Evolutionary conservation across 2,329 filamentous ascomycete species (phyloP), one percentile per base, ranked within the genome.

Genomic region (Colletotrichum camelliae): DNA sequence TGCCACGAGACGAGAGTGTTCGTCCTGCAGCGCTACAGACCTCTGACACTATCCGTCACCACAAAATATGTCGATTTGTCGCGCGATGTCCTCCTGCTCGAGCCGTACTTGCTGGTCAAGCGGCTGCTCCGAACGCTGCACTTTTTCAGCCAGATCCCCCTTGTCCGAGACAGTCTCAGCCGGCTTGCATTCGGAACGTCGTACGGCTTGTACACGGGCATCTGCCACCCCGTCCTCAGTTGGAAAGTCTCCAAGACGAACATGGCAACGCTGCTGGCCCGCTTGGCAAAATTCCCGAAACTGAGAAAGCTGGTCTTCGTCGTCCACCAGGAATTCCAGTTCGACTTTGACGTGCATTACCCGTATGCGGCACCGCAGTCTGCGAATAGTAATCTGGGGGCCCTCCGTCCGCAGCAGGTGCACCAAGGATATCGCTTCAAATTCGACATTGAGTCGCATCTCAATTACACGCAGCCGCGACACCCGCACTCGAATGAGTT

Each of bases 251-350:
- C 85, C 66, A 85, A 85, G 78, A 85, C 82, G 62, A 88, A 86
- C 79, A 86, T 87, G 83, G 80, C 80, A 21, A 85, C 85, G 75
- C 82, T 89, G 73, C 81, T 89, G 27, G 80, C 83, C 7, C 83
- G 83, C 24, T 80, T 88, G 18, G 83, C 84, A 31, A 85, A 84
- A 71, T 88, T 89, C 33, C 79, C 81, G 1, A 81, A 80, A 48
- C 82, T 89, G 43, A 82, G 83, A 75, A 84, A 83, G 39, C 82
- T 89, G 61, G 81, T 88, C 9, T 85, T 88, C 33, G 83, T 88
- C 21, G 86, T 89, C 5, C 87, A 88, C 76, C 87, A 89, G 77
- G 87, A 87, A 69, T 88, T 87, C 60, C 85, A 87, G 33, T 88
- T 88, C 77, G 86, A 86, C 75, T 85, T 86, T 57, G 82, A 84